These are phyloP conservation scores for Phialophora expanda DNA, from an alignment of 2,329 filamentous ascomycete genomes.

Conservation along the genomic window DNA sequence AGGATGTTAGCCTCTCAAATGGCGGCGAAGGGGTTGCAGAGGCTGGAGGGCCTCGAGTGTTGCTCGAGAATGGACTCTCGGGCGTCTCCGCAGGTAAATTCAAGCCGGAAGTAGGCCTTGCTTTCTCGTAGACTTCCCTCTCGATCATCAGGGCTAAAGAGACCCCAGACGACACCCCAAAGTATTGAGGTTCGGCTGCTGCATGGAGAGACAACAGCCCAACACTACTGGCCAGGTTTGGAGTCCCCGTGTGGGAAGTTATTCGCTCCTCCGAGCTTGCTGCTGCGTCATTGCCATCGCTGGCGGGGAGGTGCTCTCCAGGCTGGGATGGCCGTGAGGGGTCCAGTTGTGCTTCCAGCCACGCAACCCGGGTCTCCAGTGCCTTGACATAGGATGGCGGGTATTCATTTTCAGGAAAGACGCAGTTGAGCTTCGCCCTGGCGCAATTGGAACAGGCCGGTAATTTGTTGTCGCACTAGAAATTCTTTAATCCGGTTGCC, in stretches of 20 bases:
- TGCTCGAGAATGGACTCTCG: slow-evolving; percentile 21
- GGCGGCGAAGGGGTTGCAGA: slow-evolving; percentile 1
- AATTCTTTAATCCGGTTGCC: neutral
- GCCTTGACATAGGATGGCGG: slow-evolving; percentile 27
- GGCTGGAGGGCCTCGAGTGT: neutral
- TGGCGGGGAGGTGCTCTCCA: neutral
- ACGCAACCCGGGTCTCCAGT: slow-evolving; percentile 17
- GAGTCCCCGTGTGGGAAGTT: slow-evolving; percentile 2
- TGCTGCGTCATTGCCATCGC: neutral
- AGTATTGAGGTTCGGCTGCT: slow-evolving; percentile 28
- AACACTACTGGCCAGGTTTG: slow-evolving; percentile 20
- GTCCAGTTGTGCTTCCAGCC: slow-evolving; percentile 21
- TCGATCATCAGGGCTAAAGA: slow-evolving; percentile 22
- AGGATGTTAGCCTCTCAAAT: slow-evolving; percentile 6
- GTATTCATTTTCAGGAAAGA: slow-evolving; percentile 22
- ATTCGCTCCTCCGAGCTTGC: neutral
- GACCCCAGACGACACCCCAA: slow-evolving; percentile 22
- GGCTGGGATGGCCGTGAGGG: neutral
- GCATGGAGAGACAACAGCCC: slow-evolving; percentile 22
- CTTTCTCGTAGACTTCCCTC: slow-evolving; percentile 17
- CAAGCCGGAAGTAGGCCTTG: slow-evolving; percentile 9
- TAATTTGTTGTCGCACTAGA: slow-evolving; percentile 24
- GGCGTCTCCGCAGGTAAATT: slow-evolving; percentile 12
- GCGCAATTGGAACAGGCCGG: slow-evolving; percentile 28
- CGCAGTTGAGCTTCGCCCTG: slow-evolving; percentile 16